These are phyloP conservation scores for Paramecium sonneborni DNA, from an alignment of 73 alveolate genomes.

Conservation along the genomic window DNA sequence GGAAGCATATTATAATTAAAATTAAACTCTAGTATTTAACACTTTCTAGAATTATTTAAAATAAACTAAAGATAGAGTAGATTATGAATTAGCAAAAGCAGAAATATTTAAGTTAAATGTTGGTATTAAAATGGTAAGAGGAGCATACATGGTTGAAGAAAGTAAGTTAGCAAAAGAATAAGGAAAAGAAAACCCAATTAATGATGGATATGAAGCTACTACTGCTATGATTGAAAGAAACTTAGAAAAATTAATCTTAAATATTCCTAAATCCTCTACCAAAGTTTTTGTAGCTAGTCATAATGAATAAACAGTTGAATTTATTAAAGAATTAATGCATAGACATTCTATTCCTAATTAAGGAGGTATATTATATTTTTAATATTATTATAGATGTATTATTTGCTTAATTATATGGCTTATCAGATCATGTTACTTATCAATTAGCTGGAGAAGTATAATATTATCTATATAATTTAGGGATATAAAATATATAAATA, in stretches of 20 bases:
- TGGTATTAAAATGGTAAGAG: conserved; percentile 65
- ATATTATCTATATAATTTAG: not conserved
- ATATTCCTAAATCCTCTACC: not conserved
- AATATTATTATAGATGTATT: conserved; percentile 1
- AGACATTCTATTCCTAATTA: not conserved
- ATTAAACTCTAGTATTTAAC: conserved; percentile 17
- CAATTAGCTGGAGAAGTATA: conserved; percentile 54
- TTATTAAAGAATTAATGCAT: not conserved
- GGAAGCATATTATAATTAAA: conserved; percentile 55
- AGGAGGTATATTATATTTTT: not conserved
- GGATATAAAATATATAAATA: conserved; percentile 62
- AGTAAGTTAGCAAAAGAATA: conserved; percentile 50
- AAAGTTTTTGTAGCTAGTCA: conserved; percentile 65
- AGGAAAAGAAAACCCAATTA: conserved; percentile 45
- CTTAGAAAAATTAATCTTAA: conserved; percentile 42
- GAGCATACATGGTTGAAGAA: conserved; percentile 62
- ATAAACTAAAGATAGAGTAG: not conserved
- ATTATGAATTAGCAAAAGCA: conserved; percentile 60
- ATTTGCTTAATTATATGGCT: conserved; percentile 65
- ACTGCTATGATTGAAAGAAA: conserved; percentile 63
- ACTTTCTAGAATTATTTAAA: conserved; percentile 64
- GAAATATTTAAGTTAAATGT: not conserved
- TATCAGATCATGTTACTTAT: conserved; percentile 64
- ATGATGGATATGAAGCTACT: conserved; percentile 62
- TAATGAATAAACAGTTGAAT: conserved; percentile 50